A percentile compares a stretch with the other conserved stretches of the same genome.
These are phyloP conservation scores for Penicillium steckii DNA, from an alignment of 495 filamentous ascomycete genomes.

Conservation along the genomic window DNA sequence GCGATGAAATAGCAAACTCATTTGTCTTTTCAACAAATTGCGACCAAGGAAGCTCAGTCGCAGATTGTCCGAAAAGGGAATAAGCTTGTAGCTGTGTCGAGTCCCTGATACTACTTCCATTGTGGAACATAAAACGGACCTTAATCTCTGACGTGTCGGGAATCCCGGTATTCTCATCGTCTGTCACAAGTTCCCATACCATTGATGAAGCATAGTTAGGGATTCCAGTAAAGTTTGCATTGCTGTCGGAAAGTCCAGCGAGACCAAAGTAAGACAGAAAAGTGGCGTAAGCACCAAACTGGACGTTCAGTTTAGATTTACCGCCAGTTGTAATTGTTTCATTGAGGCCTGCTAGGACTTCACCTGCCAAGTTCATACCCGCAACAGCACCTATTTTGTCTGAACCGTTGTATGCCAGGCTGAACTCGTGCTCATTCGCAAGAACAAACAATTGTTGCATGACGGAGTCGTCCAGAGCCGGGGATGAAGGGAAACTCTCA, in stretches of 20 bases:
- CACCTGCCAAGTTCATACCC: conserved; percentile 24
- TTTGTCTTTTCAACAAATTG: conserved; percentile 41
- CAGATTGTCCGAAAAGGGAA: conserved; percentile 42
- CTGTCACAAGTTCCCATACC: conserved; percentile 54
- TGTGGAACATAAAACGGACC: conserved; percentile 56
- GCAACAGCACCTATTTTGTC: conserved; percentile 26
- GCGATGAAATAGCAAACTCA: conserved; percentile 38
- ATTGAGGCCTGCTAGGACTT: conserved; percentile 44
- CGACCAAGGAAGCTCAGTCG: conserved; percentile 36
- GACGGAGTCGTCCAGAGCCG: conserved; percentile 17
- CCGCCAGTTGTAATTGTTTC: conserved; percentile 37
- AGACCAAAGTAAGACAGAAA: conserved; percentile 56
- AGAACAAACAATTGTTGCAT: conserved; percentile 33
- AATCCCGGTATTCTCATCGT: conserved; percentile 37
- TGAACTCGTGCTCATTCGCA: conserved; percentile 40
- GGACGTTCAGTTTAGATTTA: conserved; percentile 41
- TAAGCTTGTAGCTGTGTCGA: conserved; percentile 29
- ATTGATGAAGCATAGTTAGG: conserved; percentile 54
- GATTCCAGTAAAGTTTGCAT: conserved; percentile 45
- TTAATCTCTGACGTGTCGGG: conserved; percentile 33
- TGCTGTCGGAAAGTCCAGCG: conserved; percentile 33
- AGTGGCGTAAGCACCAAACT: conserved; percentile 50
- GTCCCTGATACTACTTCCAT: conserved; percentile 41
- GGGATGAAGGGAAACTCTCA: conserved; percentile 7
- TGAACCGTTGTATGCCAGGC: conserved; percentile 39